Evolutionary conservation across 2,329 filamentous ascomycete species (phyloP).

Genomic region (Aspergillus glaucus): DNA sequence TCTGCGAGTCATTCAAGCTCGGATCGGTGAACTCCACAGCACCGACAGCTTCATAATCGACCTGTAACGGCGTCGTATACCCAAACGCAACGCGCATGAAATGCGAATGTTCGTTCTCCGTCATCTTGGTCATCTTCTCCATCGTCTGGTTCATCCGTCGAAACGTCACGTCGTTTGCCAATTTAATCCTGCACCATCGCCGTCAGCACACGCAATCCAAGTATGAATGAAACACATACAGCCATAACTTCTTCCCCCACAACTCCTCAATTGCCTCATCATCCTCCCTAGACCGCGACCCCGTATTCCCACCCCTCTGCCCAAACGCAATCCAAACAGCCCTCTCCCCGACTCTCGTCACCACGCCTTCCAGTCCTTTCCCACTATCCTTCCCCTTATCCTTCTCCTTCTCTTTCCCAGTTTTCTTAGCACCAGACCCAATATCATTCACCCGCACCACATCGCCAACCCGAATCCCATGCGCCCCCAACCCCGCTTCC

Average conservation of each 20-base stretch:
- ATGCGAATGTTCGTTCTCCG: conserved; percentile 49
- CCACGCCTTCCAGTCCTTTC: conserved; percentile 40
- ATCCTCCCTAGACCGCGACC: conserved; percentile 31
- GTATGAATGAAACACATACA: conserved; percentile 42
- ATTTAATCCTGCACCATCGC: conserved; percentile 49
- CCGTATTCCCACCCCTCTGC: conserved; percentile 25
- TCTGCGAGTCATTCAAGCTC: conserved; percentile 55
- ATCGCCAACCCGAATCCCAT: conserved; percentile 45
- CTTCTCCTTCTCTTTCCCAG: conserved; percentile 29
- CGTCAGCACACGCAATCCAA: not conserved
- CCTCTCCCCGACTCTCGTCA: conserved; percentile 39
- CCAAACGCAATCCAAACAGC: conserved; percentile 42
- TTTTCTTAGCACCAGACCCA: conserved; percentile 13
- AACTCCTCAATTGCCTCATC: conserved; percentile 44
- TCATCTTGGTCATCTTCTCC: conserved; percentile 51
- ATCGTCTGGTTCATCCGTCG: conserved; percentile 63
- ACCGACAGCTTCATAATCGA: conserved; percentile 41
- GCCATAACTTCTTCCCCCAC: conserved; percentile 54
- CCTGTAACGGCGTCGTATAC: conserved; percentile 47
- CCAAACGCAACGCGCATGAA: conserved; percentile 59
- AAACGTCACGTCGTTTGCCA: conserved; percentile 62
- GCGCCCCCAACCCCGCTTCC: conserved; percentile 36
- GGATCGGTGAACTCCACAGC: conserved; percentile 51
- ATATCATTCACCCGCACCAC: conserved; percentile 41
- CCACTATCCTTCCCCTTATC: conserved; percentile 26